Percentiles rank a stretch among this genome's conserved stretches.
Conservation (phyloP, 108 stramenopile genomes). For the Fragilariopsis cylindrus region DNA sequence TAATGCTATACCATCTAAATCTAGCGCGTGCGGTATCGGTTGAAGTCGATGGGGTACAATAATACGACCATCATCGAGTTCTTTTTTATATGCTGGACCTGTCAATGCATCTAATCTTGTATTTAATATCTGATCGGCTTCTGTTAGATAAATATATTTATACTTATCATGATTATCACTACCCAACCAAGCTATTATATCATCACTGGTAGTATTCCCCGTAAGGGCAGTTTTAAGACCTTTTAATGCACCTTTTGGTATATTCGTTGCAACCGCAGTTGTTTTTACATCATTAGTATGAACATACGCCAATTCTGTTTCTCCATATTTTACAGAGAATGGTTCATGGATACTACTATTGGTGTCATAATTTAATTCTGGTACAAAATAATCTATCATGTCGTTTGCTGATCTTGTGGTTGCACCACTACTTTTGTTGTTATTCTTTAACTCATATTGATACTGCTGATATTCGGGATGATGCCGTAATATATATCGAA, state of each 20-base stretch:
- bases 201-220: neutral
- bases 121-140: conserved; percentile 44
- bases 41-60: conserved; percentile 49
- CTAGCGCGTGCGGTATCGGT: conserved; percentile 45
- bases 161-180: conserved; percentile 2
- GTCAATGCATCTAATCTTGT: conserved; percentile 6
- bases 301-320: neutral
- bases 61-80: conserved; percentile 27
- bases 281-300: conserved; percentile 26
- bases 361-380: neutral
- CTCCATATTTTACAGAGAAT: too few species aligned
- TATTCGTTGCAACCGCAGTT: conserved; percentile 18
- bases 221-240: neutral
- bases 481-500: neutral
- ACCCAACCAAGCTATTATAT: neutral
- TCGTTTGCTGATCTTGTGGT: too few species aligned
- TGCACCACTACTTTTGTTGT: neutral
- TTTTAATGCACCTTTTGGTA: conserved; percentile 31
- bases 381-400: too few species aligned
- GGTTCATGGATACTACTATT: neutral
- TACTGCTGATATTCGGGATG: neutral
- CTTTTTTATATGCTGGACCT: conserved; percentile 5
- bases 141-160: conserved; percentile 45
- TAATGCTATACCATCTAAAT: neutral
- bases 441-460: neutral